phyloP scores from a whole-genome alignment of 2,329 filamentous ascomycete species.

The Coniella lustricola region DNA sequence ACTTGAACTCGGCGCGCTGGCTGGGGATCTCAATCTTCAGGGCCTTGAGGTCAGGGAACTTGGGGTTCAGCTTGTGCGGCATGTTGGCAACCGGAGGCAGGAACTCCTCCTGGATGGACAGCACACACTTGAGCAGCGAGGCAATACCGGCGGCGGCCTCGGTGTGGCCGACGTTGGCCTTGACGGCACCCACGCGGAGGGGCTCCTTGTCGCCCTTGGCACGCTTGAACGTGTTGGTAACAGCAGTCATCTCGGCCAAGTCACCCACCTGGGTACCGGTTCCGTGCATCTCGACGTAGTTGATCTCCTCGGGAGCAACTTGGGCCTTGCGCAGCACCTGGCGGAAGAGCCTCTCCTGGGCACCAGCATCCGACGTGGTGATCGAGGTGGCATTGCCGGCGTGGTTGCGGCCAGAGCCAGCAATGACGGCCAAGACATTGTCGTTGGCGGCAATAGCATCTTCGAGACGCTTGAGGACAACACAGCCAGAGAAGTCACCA shows the following conservation, averaged over 20 bases:
- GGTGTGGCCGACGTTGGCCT: slow-evolving; percentile 52
- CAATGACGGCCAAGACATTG: slow-evolving; percentile 33
- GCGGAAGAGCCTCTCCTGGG: slow-evolving; percentile 25
- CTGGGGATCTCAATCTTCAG: slow-evolving; percentile 46
- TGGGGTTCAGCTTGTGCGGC: slow-evolving; percentile 49
- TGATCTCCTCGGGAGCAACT: slow-evolving; percentile 21
- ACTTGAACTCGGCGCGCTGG: slow-evolving; percentile 35
- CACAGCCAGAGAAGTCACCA: slow-evolving; percentile 37
- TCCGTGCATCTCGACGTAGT: slow-evolving; percentile 33
- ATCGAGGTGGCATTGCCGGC: slow-evolving; percentile 31
- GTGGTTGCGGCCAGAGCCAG: slow-evolving; percentile 31
- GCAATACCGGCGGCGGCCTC: slow-evolving; percentile 49
- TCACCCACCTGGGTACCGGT: slow-evolving; percentile 37
- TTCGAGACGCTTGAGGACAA: slow-evolving; percentile 42
- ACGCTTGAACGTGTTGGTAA: slow-evolving; percentile 8
- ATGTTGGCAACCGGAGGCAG: slow-evolving; percentile 58
- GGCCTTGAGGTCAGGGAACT: slow-evolving; percentile 43
- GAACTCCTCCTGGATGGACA: slow-evolving; percentile 49
- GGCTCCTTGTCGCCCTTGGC: slow-evolving; percentile 22
- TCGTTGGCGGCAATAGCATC: slow-evolving; percentile 42
- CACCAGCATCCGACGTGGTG: slow-evolving; percentile 21
- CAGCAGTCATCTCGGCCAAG: slow-evolving; percentile 21
- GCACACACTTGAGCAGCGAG: slow-evolving; percentile 48
- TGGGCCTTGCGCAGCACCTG: slow-evolving; percentile 23
- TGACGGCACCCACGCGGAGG: slow-evolving; percentile 49